Evolutionary conservation across 305 asterid species (phyloP).

Genomic region (Ruellia speciosa): DNA sequence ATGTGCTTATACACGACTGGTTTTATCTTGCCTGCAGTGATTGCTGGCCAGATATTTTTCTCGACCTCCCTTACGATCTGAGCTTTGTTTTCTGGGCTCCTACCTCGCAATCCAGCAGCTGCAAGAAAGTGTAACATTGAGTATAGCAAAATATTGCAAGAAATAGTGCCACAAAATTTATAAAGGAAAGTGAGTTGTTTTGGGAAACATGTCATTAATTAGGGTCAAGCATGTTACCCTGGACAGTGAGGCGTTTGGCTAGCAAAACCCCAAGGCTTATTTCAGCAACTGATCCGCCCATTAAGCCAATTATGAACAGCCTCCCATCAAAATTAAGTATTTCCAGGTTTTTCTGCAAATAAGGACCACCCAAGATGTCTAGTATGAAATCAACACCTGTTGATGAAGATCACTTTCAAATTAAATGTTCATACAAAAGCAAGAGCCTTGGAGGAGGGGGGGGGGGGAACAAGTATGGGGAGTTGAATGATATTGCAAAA

Average conservation of each 20-base stretch:
- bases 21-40: constrained; percentile 66
- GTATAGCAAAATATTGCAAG: not conserved
- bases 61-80: constrained; percentile 77
- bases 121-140: constrained; percentile 5
- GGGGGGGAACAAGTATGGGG: constrained; percentile 2
- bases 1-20: constrained; percentile 58
- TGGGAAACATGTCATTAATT: not conserved
- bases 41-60: constrained; percentile 88
- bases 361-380: constrained; percentile 71
- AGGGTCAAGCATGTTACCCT: constrained; percentile 40
- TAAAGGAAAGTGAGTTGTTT: not conserved
- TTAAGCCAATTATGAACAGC: constrained; percentile 84
- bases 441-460: too few species aligned
- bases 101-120: constrained; percentile 76
- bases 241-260: constrained; percentile 73
- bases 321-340: constrained; percentile 71
- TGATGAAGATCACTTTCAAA: constrained; percentile 4
- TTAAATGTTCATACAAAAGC: constrained; percentile 7
- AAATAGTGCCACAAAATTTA: not conserved
- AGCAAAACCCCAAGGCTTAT: constrained; percentile 53
- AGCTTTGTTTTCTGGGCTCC: constrained; percentile 72
- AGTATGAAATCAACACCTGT: constrained; percentile 89
- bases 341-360: constrained; percentile 64
- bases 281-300: constrained; percentile 71
- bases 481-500: not conserved